A percentile compares a stretch with the other conserved stretches of the same genome.
Evolutionary conservation across 306 rosid genomes (phyloP).

Genomic region (Malus sieversii): DNA sequence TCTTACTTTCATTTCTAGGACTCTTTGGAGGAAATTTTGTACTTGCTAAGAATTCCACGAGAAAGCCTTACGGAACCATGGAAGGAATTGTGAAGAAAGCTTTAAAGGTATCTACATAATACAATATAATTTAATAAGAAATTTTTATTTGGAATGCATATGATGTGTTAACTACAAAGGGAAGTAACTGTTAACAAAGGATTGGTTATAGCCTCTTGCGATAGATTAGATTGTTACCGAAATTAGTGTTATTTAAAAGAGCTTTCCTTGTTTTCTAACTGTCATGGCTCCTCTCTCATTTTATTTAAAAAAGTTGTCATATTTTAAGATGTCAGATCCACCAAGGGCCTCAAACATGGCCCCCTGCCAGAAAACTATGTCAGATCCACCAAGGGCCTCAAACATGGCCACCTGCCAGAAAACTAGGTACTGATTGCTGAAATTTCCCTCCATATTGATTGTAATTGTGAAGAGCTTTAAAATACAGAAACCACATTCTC

Average conservation of each 20-base stretch:
- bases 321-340: not conserved
- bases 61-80: slow-evolving; percentile 95
- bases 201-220: not conserved
- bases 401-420: not conserved
- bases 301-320: not conserved
- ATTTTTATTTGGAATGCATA: not conserved
- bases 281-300: not conserved
- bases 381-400: not conserved
- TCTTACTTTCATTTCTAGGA: slow-evolving; percentile 41
- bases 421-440: not conserved
- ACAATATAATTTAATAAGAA: no score
- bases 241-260: not conserved
- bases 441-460: not conserved
- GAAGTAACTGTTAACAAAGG: not conserved
- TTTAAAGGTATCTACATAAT: slow-evolving; percentile 46
- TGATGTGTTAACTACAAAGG: not conserved
- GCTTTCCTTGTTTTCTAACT: not conserved
- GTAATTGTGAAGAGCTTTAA: not conserved
- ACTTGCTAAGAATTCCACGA: slow-evolving; percentile 84
- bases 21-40: slow-evolving; percentile 73
- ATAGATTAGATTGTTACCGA: not conserved
- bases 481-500: not conserved
- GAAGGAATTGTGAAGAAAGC: slow-evolving; percentile 92
- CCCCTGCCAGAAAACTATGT: not conserved
- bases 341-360: not conserved